phyloP scores from a whole-genome alignment of 768 basidiomycete genomes.

The Rickenella mellea region DNA sequence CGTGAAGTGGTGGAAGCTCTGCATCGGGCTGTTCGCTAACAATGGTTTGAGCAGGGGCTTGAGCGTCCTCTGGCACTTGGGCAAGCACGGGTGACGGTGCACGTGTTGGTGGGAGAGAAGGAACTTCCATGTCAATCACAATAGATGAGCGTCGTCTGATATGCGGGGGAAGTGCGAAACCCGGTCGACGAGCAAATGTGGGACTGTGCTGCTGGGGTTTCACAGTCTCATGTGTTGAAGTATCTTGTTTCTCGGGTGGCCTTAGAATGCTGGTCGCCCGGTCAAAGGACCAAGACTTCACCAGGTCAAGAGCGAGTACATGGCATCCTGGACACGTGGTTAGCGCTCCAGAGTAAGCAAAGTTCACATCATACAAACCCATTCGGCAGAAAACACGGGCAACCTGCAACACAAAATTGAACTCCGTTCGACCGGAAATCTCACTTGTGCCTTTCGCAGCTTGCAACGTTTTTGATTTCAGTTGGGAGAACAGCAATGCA shows the following conservation, averaged over 20 bases:
- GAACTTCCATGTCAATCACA: constrained; percentile 83
- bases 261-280: constrained; percentile 44
- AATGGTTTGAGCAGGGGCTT: neutral
- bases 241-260: constrained; percentile 1
- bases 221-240: constrained; percentile 8
- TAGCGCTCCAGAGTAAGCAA: too few species aligned
- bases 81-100: constrained; percentile 35
- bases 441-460: constrained; percentile 89
- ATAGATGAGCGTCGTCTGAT: constrained; percentile 63
- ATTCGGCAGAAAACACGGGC: constrained; percentile 89
- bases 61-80: constrained; percentile 1
- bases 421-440: constrained; percentile 80
- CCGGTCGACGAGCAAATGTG: constrained; percentile 29
- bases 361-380: constrained; percentile 41
- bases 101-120: constrained; percentile 49
- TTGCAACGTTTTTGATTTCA: constrained; percentile 86
- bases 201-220: constrained; percentile 37
- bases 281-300: constrained; percentile 87
- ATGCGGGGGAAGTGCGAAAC: constrained; percentile 41
- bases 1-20: too few species aligned
- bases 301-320: constrained; percentile 80
- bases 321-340: too few species aligned
- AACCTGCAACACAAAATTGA: constrained; percentile 93
- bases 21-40: constrained; percentile 6
- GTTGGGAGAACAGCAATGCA: constrained; percentile 80